Evolutionary conservation across 352 stramenopile genomes (phyloP).

Genomic region (Phytophthora colocasiae): DNA sequence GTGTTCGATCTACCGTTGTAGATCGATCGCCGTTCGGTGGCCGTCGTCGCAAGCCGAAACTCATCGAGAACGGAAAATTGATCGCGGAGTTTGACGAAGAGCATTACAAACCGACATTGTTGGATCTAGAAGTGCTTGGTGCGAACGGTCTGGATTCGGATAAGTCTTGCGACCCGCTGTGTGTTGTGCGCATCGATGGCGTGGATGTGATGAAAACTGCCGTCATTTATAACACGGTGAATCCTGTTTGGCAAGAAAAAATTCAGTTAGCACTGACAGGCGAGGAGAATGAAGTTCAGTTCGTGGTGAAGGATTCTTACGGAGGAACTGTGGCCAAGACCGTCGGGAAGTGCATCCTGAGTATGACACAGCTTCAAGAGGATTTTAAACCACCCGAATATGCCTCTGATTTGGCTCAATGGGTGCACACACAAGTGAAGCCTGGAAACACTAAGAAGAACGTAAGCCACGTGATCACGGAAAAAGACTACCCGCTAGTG

Average conservation of each 20-base stretch:
- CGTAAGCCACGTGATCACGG: conserved; percentile 72
- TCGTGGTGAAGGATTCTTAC: conserved; percentile 89
- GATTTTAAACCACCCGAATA: conserved; percentile 82
- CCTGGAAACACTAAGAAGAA: conserved; percentile 85
- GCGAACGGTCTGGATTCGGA: conserved; percentile 78
- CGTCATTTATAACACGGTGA: conserved; percentile 88
- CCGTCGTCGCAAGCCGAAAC: conserved; percentile 71
- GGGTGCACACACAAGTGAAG: conserved; percentile 84
- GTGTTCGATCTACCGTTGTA: conserved; percentile 82
- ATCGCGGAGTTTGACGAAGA: conserved; percentile 71
- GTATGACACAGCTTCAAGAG: conserved; percentile 74
- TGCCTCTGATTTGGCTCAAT: conserved; percentile 77
- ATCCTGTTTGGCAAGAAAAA: conserved; percentile 85
- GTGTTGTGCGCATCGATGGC: conserved; percentile 76
- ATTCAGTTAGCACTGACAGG: conserved; percentile 62
- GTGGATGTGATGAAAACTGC: conserved; percentile 73
- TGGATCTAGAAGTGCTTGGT: conserved; percentile 75
- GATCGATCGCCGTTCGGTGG: conserved; percentile 83
- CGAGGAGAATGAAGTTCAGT: conserved; percentile 65
- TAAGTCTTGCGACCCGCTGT: conserved; percentile 80
- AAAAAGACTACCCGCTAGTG: conserved; percentile 82
- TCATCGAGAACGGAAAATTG: conserved; percentile 69
- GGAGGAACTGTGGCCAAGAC: conserved; percentile 79
- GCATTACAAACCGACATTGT: conserved; percentile 63
- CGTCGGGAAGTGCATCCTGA: conserved; percentile 78